Conservation (phyloP, 1,139 yeast genomes). For the Taphrina wiesneri region DNA sequence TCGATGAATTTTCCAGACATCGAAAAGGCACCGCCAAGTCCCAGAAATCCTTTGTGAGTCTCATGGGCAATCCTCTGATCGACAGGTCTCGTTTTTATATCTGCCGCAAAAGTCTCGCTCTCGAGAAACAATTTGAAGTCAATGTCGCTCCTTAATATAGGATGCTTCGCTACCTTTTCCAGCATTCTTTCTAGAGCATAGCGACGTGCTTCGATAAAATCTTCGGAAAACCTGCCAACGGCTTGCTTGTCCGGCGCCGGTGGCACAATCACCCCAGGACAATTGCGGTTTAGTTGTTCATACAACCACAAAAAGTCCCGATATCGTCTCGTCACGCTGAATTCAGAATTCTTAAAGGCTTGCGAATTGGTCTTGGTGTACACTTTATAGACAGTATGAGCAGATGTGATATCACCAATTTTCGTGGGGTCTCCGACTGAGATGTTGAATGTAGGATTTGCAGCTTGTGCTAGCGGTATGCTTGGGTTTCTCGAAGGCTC, state of each 20-base stretch:
- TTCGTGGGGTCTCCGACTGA: slow-evolving; percentile 87
- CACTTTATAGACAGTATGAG: slow-evolving; percentile 86
- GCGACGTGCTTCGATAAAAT: slow-evolving; percentile 82
- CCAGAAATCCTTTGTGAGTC: slow-evolving; percentile 54
- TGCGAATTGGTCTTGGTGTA: slow-evolving; percentile 57
- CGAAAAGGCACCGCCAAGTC: slow-evolving; percentile 41
- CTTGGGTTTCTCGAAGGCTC: slow-evolving; percentile 3
- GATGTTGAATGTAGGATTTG: slow-evolving; percentile 54
- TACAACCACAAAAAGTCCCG: slow-evolving; percentile 85
- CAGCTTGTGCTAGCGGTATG: slow-evolving; percentile 38
- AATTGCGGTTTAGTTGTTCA: slow-evolving; percentile 79
- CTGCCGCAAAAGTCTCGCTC: slow-evolving; percentile 66
- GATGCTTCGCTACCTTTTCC: slow-evolving; percentile 60
- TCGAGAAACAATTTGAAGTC: slow-evolving; percentile 79
- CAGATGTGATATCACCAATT: slow-evolving; percentile 84
- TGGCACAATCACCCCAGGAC: slow-evolving; percentile 89
- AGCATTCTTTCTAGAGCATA: slow-evolving; percentile 88
- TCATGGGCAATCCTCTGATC: slow-evolving; percentile 27
- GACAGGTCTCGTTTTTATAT: slow-evolving; percentile 44
- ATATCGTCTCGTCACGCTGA: slow-evolving; percentile 71
- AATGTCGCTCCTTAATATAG: slow-evolving; percentile 62
- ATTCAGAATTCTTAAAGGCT: slow-evolving; percentile 47
- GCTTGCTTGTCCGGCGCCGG: slow-evolving; percentile 97
- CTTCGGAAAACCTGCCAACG: slow-evolving; percentile 67
- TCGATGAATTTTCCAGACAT: slow-evolving; percentile 56